phyloP scores from a whole-genome alignment of 2,329 filamentous ascomycete genomes.

The Onygenales sp. region DNA sequence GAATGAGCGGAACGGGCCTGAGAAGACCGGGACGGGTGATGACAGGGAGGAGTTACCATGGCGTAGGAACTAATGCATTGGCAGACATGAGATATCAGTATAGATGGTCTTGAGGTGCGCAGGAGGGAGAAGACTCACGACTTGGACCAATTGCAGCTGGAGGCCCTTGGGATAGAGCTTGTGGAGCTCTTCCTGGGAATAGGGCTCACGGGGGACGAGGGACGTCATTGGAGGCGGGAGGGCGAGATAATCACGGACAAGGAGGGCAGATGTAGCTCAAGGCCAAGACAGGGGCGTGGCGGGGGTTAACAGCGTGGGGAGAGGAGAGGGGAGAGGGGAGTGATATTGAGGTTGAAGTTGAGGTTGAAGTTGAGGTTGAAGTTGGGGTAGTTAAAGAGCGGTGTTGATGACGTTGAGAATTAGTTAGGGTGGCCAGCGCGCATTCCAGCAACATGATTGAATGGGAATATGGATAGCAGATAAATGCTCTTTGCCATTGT shows the following conservation, averaged over 20 bases:
- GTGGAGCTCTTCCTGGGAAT: slow-evolving; percentile 69
- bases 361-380: neutral
- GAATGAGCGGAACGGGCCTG: neutral
- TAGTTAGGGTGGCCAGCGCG: neutral
- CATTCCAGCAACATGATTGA: too few relatives aligned
- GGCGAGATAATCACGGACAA: neutral
- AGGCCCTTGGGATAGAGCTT: slow-evolving; percentile 71
- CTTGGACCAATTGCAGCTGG: slow-evolving; percentile 80
- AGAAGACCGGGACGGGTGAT: neutral
- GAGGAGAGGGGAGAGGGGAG: neutral
- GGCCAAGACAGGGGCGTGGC: neutral
- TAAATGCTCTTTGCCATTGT: too few relatives aligned
- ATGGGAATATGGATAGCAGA: too few relatives aligned
- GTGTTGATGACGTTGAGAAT: neutral
- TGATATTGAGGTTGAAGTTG: neutral
- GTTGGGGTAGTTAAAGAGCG: neutral
- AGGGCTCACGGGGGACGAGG: slow-evolving; percentile 62
- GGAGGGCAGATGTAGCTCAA: neutral
- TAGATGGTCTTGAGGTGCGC: neutral
- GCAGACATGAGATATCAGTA: neutral
- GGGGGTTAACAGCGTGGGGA: neutral
- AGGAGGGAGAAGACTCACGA: slow-evolving; percentile 40
- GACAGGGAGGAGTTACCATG: slow-evolving; percentile 43
- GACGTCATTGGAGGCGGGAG: slow-evolving; percentile 56
- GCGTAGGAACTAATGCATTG: slow-evolving; percentile 48